These are phyloP conservation scores for Mycena sanguinolenta DNA, from an alignment of 768 basidiomycete genomes.

Conservation along the genomic window DNA sequence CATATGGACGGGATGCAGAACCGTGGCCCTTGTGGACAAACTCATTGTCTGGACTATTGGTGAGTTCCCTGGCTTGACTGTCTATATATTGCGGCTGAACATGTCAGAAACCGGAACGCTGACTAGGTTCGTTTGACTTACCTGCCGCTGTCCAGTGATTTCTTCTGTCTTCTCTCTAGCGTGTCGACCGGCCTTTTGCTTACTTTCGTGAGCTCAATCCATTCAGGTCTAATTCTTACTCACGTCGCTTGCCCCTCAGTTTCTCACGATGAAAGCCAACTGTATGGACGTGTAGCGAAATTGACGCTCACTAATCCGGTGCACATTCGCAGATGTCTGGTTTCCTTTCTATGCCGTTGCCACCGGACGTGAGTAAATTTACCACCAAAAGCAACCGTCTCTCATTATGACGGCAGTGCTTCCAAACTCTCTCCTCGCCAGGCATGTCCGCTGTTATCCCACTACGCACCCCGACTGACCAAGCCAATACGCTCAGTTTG, in stretches of 20 bases:
- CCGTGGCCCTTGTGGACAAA: not conserved
- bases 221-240: not conserved
- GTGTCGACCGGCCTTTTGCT: not conserved
- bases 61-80: not conserved
- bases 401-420: not conserved
- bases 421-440: slow-evolving; percentile 3
- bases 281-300: not conserved
- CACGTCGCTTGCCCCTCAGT: not conserved
- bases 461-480: no score
- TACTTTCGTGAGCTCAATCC: not conserved
- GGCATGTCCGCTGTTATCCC: not conserved
- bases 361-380: not conserved
- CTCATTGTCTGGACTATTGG: not conserved
- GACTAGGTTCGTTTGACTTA: not conserved
- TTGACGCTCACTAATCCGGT: no score
- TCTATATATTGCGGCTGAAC: not conserved
- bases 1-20: not conserved
- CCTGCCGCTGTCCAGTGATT: no score
- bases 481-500: no score
- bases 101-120: slow-evolving; percentile 7
- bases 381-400: no score
- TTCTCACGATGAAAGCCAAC: not conserved
- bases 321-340: not conserved
- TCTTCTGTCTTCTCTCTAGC: no score
- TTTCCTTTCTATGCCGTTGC: not conserved